Base-by-base conservation (phyloP, 345 rosid species). In the Aegle marmelos region DNA sequence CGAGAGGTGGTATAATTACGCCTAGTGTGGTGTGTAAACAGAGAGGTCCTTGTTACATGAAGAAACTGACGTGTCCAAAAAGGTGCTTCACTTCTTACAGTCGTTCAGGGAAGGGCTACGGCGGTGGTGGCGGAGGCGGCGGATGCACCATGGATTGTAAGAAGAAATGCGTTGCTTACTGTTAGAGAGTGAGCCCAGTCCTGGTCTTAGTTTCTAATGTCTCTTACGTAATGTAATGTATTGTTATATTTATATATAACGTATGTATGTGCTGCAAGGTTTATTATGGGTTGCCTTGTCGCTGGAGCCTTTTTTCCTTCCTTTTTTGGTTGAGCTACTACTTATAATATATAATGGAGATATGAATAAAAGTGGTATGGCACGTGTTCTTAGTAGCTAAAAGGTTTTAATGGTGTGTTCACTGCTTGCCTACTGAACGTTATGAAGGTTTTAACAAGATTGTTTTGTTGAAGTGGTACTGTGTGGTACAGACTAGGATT, bases 81-180 rank as follows among this genome's bases (percentile, higher is more conserved):
- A 96, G 91, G 94, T 96, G 99, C 75, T 96, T 94, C 88, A 85
- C 83, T 65, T 92, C 93, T n/a, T 91, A 83, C 72, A 92, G 95
- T 87, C 86, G 89, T 22, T 91, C 99, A 3, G 99, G 99, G 81
- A 92, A 92, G 85, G 97, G 97, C 6, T 96, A 88, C 50, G 99
- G 99, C 17, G 86, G 78, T 21, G 99, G 99, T 0, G 99, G 99
- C 5, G 99, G 99, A 0, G 97, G 99, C 0, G 99, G 99, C 2
- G 94, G 99, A 2, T 96, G 99, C 85, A 96, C 94, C 54, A 83
- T 92, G 86, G 99, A 96, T 65, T 96, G 99, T 76, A 91, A 95
- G 95, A 92, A 93, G 85, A 93, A 92, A 81, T 96, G 99, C 66
- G 37, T 89, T 60, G 99, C 99, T 79, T 96, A 88, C 37, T 96